Base-by-base conservation (phyloP, 106 monocot genomes). In the Dioscorea dumetorum region DNA sequence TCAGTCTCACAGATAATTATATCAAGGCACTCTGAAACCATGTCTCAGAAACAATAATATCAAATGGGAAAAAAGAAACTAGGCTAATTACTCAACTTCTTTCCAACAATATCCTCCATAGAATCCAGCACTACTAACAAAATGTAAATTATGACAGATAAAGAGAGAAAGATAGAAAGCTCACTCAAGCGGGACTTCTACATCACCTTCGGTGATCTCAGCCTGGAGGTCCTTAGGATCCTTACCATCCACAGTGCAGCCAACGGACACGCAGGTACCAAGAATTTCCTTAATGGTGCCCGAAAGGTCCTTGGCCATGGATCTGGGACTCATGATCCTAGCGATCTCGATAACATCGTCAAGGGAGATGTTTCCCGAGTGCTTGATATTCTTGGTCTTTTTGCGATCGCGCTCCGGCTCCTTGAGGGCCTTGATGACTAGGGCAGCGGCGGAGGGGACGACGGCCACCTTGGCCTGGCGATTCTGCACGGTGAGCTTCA, bases 381-480 rank as follows among this genome's bases (percentile, higher is more conserved):
- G 78, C 67, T 78, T 78, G 59, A 78, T 78, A 62, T 71, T 71
- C 71, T 71, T 71, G 49, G 50, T 50, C 71, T 71, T 71, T 61
- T 71, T 71, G 20, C 79, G 61, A 62, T 79, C 79, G 24, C 79
- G 64, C 73, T 79, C 79, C 8, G 79, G 79, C 79, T 79, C 79
- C 68, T 79, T 79, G 68, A 79, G 69, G 5, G 79, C 79, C 73
- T 79, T 79, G 79, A 79, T 79, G 31, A 79, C 79, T 28, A 79
- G 69, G 7, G 79, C 79, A 14, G 79, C 79, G 57, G 79, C 79
- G 48, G 79, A 79, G 41, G 79, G 79, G 9, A 79, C 79, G 10
- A 79, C 79, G 21, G 79, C 32, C n/a, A 79, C 79, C 79, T 79
- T 79, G 56, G 79, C 79, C 73, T 79, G 79, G 14, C 79, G 79